These are phyloP conservation scores for Candida adriatica DNA, from an alignment of 805 yeast genomes.

Conservation along the genomic window DNA sequence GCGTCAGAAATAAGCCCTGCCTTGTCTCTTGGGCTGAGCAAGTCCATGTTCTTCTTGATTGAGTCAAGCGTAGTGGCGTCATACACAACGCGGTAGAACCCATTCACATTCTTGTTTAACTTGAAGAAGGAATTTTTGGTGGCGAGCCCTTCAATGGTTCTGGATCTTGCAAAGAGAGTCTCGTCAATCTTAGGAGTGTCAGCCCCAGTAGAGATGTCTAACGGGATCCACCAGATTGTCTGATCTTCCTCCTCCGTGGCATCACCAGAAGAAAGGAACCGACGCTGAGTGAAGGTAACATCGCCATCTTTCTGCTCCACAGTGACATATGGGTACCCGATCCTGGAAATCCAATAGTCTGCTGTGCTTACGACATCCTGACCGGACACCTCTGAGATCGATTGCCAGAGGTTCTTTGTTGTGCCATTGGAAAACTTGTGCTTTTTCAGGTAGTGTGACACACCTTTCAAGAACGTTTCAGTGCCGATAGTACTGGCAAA, in stretches of 20 bases:
- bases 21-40: slow-evolving; percentile 63
- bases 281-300: slow-evolving; percentile 56
- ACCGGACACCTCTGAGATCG: slow-evolving; percentile 61
- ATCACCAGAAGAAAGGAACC: slow-evolving; percentile 71
- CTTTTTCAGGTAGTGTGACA: slow-evolving; percentile 63
- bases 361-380: slow-evolving; percentile 62
- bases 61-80: slow-evolving; percentile 54
- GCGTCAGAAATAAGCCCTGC: slow-evolving; percentile 74
- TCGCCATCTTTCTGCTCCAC: slow-evolving; percentile 44
- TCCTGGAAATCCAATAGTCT: slow-evolving; percentile 72
- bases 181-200: slow-evolving; percentile 50
- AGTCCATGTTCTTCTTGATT: slow-evolving; percentile 49
- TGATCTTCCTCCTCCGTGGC: slow-evolving; percentile 64
- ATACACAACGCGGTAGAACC: slow-evolving; percentile 69
- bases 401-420: slow-evolving; percentile 68
- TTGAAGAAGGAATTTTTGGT: slow-evolving; percentile 42
- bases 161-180: slow-evolving; percentile 43
- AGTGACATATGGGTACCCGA: slow-evolving; percentile 68
- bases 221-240: slow-evolving; percentile 59
- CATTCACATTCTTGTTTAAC: slow-evolving; percentile 66
- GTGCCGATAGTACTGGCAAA: slow-evolving; percentile 69
- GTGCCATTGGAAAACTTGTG: slow-evolving; percentile 73
- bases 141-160: slow-evolving; percentile 35
- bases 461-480: slow-evolving; percentile 70
- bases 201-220: slow-evolving; percentile 35